phyloP scores from a whole-genome alignment of 139 green algal species.

The Eudorina sp. region DNA sequence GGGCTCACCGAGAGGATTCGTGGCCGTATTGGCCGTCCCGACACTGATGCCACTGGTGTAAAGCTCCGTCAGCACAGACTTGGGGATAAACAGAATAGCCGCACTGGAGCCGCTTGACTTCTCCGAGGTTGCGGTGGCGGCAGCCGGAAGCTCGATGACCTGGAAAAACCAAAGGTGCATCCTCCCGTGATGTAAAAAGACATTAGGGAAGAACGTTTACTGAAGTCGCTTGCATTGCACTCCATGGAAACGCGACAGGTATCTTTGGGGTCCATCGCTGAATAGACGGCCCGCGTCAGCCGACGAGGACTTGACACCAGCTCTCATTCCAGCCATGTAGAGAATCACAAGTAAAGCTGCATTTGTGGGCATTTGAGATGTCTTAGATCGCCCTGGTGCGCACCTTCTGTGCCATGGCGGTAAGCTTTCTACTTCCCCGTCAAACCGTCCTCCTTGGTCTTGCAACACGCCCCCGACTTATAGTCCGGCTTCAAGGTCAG shows the following conservation, averaged over 20 bases:
- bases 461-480: not conserved
- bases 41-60: constrained; percentile 58
- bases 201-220: too few species aligned
- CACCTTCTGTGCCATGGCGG: constrained; percentile 24
- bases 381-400: too few species aligned
- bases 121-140: not conserved
- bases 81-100: constrained; percentile 39
- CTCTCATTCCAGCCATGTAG: not conserved
- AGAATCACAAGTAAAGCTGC: not conserved
- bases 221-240: too few species aligned
- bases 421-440: not conserved
- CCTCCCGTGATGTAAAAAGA: too few species aligned
- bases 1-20: constrained; percentile 58
- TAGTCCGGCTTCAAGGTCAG: not conserved
- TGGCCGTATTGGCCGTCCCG: constrained; percentile 57
- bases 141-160: constrained; percentile 20
- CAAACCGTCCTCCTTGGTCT: not conserved
- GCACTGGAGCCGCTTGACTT: not conserved
- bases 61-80: constrained; percentile 56
- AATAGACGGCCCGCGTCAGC: too few species aligned
- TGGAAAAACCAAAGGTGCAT: too few species aligned
- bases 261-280: too few species aligned
- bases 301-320: not conserved
- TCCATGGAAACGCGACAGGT: too few species aligned
- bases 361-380: too few species aligned